Evolutionary conservation across 2,329 filamentous ascomycete genomes (phyloP).

Genomic region (Fusarium sublunatum): DNA sequence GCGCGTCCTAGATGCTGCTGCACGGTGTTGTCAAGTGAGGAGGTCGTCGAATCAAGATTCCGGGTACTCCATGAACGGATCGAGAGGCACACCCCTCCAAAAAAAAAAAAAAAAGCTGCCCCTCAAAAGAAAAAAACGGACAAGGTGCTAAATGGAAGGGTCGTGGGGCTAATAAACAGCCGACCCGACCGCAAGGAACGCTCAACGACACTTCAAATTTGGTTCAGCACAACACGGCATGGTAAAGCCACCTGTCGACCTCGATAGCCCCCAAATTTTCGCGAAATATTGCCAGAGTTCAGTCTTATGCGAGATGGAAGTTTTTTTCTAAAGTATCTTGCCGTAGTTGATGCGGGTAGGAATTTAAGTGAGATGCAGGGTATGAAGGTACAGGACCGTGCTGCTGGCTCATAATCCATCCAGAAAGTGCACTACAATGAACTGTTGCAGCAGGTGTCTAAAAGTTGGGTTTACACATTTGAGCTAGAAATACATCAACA

Average conservation of each 20-base stretch:
- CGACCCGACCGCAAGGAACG: conserved; percentile 22
- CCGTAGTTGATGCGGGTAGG: too few relatives aligned
- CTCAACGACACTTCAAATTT: conserved; percentile 26
- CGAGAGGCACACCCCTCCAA: conserved; percentile 25
- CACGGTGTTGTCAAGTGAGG: conserved; percentile 38
- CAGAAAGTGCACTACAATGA: not conserved
- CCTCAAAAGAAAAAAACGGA: conserved; percentile 30
- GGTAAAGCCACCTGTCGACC: not conserved
- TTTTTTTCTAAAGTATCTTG: too few relatives aligned
- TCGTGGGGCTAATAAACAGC: conserved; percentile 36
- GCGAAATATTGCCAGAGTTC: not conserved
- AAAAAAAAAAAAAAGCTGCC: conserved; percentile 24
- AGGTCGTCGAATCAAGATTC: conserved; percentile 48
- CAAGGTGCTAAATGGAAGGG: conserved; percentile 21
- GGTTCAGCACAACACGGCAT: conserved; percentile 5
- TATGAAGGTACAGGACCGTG: not conserved
- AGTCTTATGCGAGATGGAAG: too few relatives aligned
- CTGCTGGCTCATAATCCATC: too few relatives aligned
- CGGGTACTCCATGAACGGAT: conserved; percentile 17
- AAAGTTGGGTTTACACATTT: not conserved
- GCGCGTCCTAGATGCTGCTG: conserved; percentile 38
- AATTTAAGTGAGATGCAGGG: conserved; percentile 9
- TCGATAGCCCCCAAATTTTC: not conserved
- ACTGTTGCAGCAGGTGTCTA: not conserved
- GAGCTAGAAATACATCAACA: not conserved